A percentile compares a stretch with the other conserved stretches of the same genome.
Conservation (phyloP, 371 early-diverging fungal species). For the Funneliformis caledonium region DNA sequence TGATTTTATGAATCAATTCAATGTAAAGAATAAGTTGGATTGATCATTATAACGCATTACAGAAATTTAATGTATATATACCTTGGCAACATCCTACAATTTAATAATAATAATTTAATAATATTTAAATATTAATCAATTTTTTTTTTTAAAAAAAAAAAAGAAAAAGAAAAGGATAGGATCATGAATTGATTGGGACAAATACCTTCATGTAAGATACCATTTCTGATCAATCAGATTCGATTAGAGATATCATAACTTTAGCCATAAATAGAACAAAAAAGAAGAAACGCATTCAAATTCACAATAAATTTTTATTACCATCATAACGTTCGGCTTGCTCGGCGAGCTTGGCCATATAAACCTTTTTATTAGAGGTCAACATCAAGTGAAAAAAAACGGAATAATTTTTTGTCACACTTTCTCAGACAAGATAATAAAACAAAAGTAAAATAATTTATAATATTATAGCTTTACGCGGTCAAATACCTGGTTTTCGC, state of each 20-base stretch:
- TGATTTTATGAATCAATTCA: not conserved
- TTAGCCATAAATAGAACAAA: not conserved
- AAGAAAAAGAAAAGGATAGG: not conserved
- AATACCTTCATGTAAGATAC: constrained; percentile 77
- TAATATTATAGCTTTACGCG: constrained; percentile 5
- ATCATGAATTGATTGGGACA: not conserved
- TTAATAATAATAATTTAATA: not conserved
- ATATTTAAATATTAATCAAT: not conserved
- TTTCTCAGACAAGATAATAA: constrained; percentile 3
- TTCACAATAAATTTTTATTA: constrained; percentile 31
- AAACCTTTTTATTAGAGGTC: constrained; percentile 49
- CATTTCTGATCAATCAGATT: constrained; percentile 65
- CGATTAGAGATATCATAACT: not conserved
- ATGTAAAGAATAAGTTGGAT: not conserved
- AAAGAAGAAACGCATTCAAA: not conserved
- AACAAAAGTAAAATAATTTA: not conserved
- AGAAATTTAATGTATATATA: constrained; percentile 2
- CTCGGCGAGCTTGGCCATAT: constrained; percentile 99
- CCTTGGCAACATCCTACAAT: constrained; percentile 43
- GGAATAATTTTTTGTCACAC: constrained; percentile 16
- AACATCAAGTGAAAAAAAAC: constrained; percentile 25
- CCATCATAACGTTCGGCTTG: constrained; percentile 98
- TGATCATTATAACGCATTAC: not conserved
- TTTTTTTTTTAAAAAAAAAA: not conserved
- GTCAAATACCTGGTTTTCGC: constrained; percentile 43